Conservation (phyloP, 1,284 basidiomycete genomes). For the Entoloma clypeatum region DNA sequence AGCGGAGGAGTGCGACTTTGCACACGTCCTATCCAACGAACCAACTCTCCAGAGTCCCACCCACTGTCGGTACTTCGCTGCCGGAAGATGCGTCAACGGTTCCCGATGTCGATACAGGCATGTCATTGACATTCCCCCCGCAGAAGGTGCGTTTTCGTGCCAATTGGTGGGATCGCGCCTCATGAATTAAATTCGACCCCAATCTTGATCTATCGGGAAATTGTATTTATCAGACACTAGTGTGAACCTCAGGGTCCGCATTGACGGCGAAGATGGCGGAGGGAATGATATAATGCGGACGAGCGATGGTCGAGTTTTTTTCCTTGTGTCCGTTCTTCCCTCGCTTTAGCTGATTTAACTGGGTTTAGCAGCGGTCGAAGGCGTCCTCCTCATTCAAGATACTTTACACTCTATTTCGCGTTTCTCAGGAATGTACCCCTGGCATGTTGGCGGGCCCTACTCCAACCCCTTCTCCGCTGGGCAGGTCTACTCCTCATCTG, state of each 20-base stretch:
- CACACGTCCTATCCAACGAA: slow-evolving; percentile 34
- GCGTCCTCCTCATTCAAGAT: too few species aligned
- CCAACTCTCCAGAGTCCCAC: slow-evolving; percentile 20
- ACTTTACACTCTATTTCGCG: too few species aligned
- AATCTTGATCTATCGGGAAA: background rate
- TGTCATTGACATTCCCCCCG: slow-evolving; percentile 24
- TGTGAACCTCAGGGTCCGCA: too few species aligned
- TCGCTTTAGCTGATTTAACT: too few species aligned
- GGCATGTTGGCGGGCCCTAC: background rate
- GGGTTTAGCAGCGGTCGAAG: too few species aligned
- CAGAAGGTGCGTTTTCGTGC: slow-evolving; percentile 19
- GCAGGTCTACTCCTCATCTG: slow-evolving; percentile 7
- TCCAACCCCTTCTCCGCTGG: slow-evolving; percentile 9
- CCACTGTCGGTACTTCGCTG: slow-evolving; percentile 35
- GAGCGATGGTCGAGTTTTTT: too few species aligned
- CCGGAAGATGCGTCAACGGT: slow-evolving; percentile 38
- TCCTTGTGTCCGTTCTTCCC: too few species aligned
- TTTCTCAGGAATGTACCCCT: background rate
- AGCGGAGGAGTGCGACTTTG: slow-evolving; percentile 43
- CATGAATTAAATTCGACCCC: slow-evolving; percentile 12
- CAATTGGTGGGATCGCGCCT: background rate
- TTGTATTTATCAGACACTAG: too few species aligned
- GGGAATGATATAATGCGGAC: too few species aligned
- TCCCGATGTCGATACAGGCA: slow-evolving; percentile 36
- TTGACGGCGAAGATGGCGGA: too few species aligned